These are phyloP conservation scores for Coprinopsis sp. DNA, from an alignment of 768 basidiomycete species.

Conservation along the genomic window DNA sequence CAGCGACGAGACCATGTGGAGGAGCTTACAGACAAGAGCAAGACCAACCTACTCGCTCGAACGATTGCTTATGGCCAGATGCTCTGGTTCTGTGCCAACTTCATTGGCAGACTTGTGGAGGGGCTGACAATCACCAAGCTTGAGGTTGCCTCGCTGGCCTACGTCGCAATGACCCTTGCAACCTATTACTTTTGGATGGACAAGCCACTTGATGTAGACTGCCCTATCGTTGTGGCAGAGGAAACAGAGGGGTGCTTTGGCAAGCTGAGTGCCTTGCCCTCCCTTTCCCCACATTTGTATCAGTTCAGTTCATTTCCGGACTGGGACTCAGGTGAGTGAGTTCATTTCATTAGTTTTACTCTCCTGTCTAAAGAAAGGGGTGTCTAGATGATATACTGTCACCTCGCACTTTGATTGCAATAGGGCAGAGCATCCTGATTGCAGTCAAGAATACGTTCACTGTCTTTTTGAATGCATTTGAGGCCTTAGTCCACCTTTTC, in stretches of 20 bases:
- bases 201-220: conserved; percentile 12
- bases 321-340: too few species aligned
- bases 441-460: too few species aligned
- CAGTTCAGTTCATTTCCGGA: too few species aligned
- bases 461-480: too few species aligned
- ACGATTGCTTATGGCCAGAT: conserved; percentile 1
- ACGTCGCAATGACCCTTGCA: conserved; percentile 10
- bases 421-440: too few species aligned
- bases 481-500: too few species aligned
- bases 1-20: conserved; percentile 7
- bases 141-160: conserved; percentile 14
- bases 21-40: conserved; percentile 15
- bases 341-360: too few species aligned
- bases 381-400: too few species aligned
- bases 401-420: too few species aligned
- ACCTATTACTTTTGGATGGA: conserved; percentile 15
- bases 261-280: not conserved
- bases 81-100: conserved; percentile 11
- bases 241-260: not conserved
- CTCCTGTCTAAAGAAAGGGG: too few species aligned
- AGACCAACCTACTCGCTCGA: conserved; percentile 12
- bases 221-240: not conserved
- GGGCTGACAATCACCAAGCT: conserved; percentile 14
- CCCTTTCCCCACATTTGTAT: too few species aligned
- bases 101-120: conserved; percentile 4